A percentile compares a stretch with the other conserved stretches of the same genome.
phyloP scores from a whole-genome alignment of 257 asterid genomes.

The Przewalskia tangutica region DNA sequence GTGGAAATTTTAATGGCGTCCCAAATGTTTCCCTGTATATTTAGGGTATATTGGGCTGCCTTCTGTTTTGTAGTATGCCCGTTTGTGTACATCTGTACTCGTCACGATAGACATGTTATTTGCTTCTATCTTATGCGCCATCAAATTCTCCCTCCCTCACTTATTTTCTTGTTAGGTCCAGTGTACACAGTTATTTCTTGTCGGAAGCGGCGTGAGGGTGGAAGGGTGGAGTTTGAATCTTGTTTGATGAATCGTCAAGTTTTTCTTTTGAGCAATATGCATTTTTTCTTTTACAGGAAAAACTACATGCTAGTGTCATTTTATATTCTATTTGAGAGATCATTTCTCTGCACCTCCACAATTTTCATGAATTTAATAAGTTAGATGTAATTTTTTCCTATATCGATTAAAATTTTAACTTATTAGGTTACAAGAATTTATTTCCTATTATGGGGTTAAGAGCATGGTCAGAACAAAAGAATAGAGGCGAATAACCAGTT shows the following conservation, averaged over 20 bases:
- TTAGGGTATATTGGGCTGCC: neutral
- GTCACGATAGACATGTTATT: neutral
- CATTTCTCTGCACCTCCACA: neutral
- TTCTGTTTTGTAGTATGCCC: neutral
- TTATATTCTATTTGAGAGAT: neutral
- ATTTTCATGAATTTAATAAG: neutral
- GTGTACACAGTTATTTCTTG: neutral
- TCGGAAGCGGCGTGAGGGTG: neutral
- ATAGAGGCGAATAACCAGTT: neutral
- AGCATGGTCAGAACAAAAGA: neutral
- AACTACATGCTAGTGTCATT: neutral
- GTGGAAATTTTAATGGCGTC: neutral
- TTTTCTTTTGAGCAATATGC: neutral
- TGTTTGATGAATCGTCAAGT: neutral
- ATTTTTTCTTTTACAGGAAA: neutral
- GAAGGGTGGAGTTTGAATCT: neutral
- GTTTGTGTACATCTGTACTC: neutral
- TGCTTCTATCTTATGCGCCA: neutral
- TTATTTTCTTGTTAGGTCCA: neutral
- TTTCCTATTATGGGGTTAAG: neutral
- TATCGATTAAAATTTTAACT: neutral
- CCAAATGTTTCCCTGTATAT: neutral
- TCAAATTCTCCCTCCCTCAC: neutral
- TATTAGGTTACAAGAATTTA: neutral
- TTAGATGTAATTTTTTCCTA: neutral